Conservation (phyloP, 2,329 filamentous ascomycete genomes). For the Pezicula radicicola region DNA sequence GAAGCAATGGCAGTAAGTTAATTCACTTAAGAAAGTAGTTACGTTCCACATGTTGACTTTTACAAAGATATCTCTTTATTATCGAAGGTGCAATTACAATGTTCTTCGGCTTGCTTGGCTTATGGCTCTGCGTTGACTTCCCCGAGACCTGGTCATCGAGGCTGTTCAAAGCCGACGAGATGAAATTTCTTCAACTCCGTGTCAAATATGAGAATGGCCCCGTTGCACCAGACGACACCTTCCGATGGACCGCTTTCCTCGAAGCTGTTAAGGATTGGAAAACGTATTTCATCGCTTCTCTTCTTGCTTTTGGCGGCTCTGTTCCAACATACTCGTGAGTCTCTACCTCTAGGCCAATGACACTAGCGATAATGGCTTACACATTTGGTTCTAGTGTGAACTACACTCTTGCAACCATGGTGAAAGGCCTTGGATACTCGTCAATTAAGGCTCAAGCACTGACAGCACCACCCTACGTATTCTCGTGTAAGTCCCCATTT, state of each 20-base stretch:
- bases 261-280: conserved; percentile 36
- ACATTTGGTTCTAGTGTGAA: conserved; percentile 13
- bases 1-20: conserved; percentile 6
- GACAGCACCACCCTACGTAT: conserved; percentile 27
- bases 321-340: conserved; percentile 26
- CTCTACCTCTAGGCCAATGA: not conserved
- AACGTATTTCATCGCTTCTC: conserved; percentile 33
- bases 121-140: conserved; percentile 25
- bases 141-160: conserved; percentile 21
- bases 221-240: conserved; percentile 10
- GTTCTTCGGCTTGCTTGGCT: conserved; percentile 14
- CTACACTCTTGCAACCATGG: conserved; percentile 36
- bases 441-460: conserved; percentile 28
- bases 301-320: conserved; percentile 28
- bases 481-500: conserved; percentile 7
- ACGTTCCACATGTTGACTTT: not conserved
- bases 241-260: conserved; percentile 21
- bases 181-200: conserved; percentile 23
- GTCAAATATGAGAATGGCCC: conserved; percentile 5
- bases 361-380: not conserved
- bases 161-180: conserved; percentile 27
- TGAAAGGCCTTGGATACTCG: conserved; percentile 29
- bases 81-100: conserved; percentile 20
- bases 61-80: conserved; percentile 18
- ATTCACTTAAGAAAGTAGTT: not conserved